Evolutionary conservation across 768 basidiomycete species (phyloP).

Genomic region (Kwoniella mangroviensis): DNA sequence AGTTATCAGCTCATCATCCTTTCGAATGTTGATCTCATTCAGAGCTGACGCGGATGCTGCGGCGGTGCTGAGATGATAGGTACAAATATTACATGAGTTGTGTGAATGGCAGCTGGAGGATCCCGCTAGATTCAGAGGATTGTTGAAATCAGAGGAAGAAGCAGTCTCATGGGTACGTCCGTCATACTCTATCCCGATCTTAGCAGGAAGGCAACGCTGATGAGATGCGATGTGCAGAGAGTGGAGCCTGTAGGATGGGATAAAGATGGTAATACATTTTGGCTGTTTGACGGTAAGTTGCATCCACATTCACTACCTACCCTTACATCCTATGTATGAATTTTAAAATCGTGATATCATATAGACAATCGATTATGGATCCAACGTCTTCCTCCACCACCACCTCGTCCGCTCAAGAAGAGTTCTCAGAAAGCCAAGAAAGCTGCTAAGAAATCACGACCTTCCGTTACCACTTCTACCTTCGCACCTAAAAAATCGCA

Average conservation of each 20-base stretch:
- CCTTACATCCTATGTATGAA: neutral
- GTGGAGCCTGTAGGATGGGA: conserved; percentile 59
- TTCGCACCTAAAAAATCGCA: conserved; percentile 24
- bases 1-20: neutral
- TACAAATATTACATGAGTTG: conserved; percentile 54
- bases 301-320: neutral
- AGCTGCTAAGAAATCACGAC: conserved; percentile 31
- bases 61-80: conserved; percentile 28
- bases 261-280: conserved; percentile 56
- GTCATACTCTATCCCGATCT: conserved; percentile 8
- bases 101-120: conserved; percentile 59
- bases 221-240: conserved; percentile 33
- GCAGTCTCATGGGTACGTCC: conserved; percentile 47
- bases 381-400: conserved; percentile 50
- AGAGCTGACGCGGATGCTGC: no score
- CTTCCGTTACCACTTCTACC: conserved; percentile 1
- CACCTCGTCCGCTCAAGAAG: conserved; percentile 43
- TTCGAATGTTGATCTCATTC: neutral
- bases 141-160: conserved; percentile 54
- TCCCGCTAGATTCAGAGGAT: conserved; percentile 52
- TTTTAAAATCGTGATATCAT: neutral
- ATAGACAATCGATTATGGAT: conserved; percentile 57
- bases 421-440: conserved; percentile 46
- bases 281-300: conserved; percentile 56
- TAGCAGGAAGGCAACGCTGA: conserved; percentile 8